phyloP scores from a whole-genome alignment of 495 filamentous ascomycete species.

The Neurospora sp. region DNA sequence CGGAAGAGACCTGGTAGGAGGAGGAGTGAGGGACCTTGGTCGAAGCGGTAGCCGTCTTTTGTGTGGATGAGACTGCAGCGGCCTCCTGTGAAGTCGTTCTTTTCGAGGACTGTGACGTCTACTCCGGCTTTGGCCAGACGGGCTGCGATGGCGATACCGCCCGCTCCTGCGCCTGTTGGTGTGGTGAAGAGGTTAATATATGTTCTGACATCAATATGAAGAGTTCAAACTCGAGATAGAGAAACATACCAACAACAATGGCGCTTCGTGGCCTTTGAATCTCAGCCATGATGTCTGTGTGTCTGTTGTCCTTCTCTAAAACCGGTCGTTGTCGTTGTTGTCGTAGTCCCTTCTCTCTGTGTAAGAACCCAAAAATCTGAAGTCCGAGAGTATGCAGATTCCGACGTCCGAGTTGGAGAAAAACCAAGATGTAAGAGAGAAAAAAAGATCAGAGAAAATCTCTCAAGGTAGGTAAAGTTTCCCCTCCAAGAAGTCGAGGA shows the following conservation, averaged over 20 bases:
- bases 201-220: not conserved
- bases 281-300: not conserved
- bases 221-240: not conserved
- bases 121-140: slow-evolving; percentile 57
- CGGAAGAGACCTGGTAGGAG: slow-evolving; percentile 57
- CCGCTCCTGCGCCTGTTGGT: slow-evolving; percentile 50
- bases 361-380: not conserved
- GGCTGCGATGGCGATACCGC: slow-evolving; percentile 56
- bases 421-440: not conserved
- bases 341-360: not conserved
- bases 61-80: slow-evolving; percentile 49
- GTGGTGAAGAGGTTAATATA: not conserved
- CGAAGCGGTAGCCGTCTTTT: slow-evolving; percentile 50
- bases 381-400: not conserved
- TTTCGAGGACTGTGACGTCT: slow-evolving; percentile 56
- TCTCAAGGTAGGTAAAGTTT: not conserved
- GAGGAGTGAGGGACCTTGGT: slow-evolving; percentile 61
- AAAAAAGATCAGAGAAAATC: not conserved
- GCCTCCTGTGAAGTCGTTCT: slow-evolving; percentile 57
- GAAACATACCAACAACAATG: slow-evolving; percentile 7
- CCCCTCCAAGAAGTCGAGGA: not conserved
- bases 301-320: not conserved
- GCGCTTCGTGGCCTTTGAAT: not conserved
- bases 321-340: not conserved
- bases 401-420: not conserved